Evolutionary conservation across 129 eudicot species (phyloP).

Genomic region (Gnaphalium uliginosum): DNA sequence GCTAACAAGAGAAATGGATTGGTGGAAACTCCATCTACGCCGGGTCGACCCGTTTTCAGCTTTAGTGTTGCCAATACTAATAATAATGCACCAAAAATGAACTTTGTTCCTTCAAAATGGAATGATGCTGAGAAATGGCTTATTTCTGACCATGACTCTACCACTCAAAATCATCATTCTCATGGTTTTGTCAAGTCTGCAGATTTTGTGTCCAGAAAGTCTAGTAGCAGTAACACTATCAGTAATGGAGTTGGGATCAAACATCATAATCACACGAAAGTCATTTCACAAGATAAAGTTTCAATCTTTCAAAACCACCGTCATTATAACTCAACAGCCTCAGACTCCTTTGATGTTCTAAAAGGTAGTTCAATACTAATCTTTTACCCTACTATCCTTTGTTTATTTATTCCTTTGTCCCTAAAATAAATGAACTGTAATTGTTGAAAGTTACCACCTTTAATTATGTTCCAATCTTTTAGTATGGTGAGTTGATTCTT

Average conservation of each 20-base stretch:
- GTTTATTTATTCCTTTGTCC: neutral
- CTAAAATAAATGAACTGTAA: neutral
- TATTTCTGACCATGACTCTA: constrained; percentile 43
- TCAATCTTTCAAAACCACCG: constrained; percentile 30
- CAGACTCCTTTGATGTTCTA: constrained; percentile 45
- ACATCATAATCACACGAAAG: constrained; percentile 22
- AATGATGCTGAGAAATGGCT: constrained; percentile 94
- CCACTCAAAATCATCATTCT: constrained; percentile 26
- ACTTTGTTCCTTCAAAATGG: constrained; percentile 73
- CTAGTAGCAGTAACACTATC: constrained; percentile 12
- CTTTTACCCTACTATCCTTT: constrained; percentile 3
- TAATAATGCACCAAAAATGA: constrained; percentile 33
- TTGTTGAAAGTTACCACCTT: constrained; percentile 1
- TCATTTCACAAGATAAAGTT: constrained; percentile 37
- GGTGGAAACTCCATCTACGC: constrained; percentile 73
- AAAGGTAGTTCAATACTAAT: constrained; percentile 45
- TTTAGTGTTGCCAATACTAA: constrained; percentile 45
- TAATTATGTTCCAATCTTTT: constrained; percentile 6
- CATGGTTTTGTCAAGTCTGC: constrained; percentile 28
- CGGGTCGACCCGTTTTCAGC: constrained; percentile 84
- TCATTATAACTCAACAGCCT: constrained; percentile 25
- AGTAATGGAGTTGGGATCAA: constrained; percentile 24
- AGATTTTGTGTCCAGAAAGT: constrained; percentile 27
- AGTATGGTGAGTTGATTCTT: neutral
- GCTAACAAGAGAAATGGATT: constrained; percentile 33